Percentiles rank a stretch among this genome's conserved stretches.
phyloP scores from a whole-genome alignment of 768 basidiomycete species.

The Tulasnella sp. region DNA sequence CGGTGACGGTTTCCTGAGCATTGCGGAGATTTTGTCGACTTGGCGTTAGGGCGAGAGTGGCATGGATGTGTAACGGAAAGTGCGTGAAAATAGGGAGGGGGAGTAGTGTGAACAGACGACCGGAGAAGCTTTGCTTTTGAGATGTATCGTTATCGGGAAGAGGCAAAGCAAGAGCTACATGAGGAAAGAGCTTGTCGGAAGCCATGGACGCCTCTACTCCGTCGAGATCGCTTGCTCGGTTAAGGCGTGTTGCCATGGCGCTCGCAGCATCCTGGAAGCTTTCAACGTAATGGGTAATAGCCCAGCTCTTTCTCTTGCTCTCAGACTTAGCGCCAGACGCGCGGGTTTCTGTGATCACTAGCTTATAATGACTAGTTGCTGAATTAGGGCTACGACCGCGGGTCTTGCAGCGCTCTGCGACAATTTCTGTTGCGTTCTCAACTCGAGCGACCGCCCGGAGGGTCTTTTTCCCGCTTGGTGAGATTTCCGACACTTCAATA shows the following conservation, averaged over 20 bases:
- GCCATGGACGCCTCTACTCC: constrained; percentile 40
- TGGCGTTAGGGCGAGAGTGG: constrained; percentile 40
- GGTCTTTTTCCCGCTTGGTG: constrained; percentile 38
- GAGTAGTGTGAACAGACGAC: constrained; percentile 55
- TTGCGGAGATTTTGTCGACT: constrained; percentile 13
- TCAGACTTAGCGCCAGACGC: neutral
- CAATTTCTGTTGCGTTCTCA: neutral
- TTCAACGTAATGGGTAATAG: constrained; percentile 38
- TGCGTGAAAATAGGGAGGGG: constrained; percentile 43
- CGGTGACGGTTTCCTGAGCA: neutral
- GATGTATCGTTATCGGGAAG: constrained; percentile 29
- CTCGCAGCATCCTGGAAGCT: constrained; percentile 41
- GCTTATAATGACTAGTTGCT: neutral
- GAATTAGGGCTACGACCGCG: neutral
- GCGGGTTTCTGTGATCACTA: neutral
- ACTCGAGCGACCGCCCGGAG: constrained; percentile 34
- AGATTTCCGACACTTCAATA: constrained; percentile 50
- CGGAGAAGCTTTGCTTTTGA: constrained; percentile 35
- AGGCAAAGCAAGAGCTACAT: constrained; percentile 45
- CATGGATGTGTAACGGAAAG: constrained; percentile 28
- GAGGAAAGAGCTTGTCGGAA: constrained; percentile 46
- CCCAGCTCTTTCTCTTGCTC: neutral
- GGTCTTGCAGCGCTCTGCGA: neutral
- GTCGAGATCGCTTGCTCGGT: constrained; percentile 6
- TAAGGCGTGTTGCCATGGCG: neutral